These are phyloP conservation scores for Chrysanthemum lavandulifolium DNA, from an alignment of 129 eudicot genomes.

Conservation along the genomic window DNA sequence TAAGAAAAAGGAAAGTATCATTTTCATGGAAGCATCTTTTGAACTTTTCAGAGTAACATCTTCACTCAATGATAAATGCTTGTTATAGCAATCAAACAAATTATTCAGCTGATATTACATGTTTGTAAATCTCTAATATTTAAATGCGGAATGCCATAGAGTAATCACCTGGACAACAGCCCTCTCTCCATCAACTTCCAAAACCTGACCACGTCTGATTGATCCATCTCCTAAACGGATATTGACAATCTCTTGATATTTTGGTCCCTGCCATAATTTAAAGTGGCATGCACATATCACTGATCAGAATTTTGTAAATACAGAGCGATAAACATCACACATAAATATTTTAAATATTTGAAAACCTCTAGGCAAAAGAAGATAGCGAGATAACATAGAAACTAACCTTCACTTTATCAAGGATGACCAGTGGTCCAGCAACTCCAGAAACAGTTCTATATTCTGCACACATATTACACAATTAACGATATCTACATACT, in stretches of 20 bases:
- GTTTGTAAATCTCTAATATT: background rate
- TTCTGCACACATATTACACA: conserved; percentile 44
- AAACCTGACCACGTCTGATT: conserved; percentile 95
- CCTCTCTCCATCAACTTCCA: conserved; percentile 98
- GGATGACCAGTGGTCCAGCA: conserved; percentile 99
- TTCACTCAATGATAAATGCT: background rate
- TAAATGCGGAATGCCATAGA: background rate
- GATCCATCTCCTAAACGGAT: conserved; percentile 98
- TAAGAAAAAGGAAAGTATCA: too few species aligned
- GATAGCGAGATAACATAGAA: background rate
- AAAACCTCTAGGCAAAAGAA: too few species aligned
- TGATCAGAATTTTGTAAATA: conserved; percentile 13
- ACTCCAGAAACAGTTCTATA: conserved; percentile 98
- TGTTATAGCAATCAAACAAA: background rate
- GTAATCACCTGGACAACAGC: conserved; percentile 89
- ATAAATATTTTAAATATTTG: background rate
- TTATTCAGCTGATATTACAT: background rate
- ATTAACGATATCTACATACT: background rate
- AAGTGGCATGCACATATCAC: conserved; percentile 11
- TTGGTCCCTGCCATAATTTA: conserved; percentile 74
- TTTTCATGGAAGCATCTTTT: too few species aligned
- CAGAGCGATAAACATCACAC: background rate
- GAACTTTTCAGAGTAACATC: too few species aligned
- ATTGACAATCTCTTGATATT: conserved; percentile 92
- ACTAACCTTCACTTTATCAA: conserved; percentile 92